Evolutionary conservation across 192 early-diverging fungal genomes (phyloP), one percentile per base, ranked within the genome.

Genomic region (Phycomyces blakesleeanus): DNA sequence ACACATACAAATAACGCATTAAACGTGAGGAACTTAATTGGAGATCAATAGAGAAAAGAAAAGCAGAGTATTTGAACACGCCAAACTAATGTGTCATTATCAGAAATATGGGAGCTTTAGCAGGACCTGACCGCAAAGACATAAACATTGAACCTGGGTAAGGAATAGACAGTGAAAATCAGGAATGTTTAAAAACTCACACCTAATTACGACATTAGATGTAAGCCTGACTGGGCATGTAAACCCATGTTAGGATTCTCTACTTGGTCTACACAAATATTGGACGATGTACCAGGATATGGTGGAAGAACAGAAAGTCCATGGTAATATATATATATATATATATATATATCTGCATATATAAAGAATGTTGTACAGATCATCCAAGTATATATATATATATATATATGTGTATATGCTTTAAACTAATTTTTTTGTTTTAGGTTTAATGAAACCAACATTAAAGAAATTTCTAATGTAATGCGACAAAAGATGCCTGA

Each of bases 231-330:
- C 6, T 69, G 52, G 50, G 67, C 71, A 24, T 34, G 38, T 7
- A 63, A 73, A 20, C 71, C 71, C 22, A 29, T 73, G 16, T 49
- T 73, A 2, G 71, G 71, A 0, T 73, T 73, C 49, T 73, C 71
- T 9, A 73, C 71, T 18, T 73, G 71, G 71, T 73, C 71, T 18
- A 73, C 71, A 24, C 71, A 73, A 42, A 38, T 73, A 41, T 50
- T 73, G 8, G 71, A 73, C 22, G 55, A 63, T 34, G 65, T 73
- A 5, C 59, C 64, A 21, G 71, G 71, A 14, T 73, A 73, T 51
- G 71, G 71, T 39, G 71, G 71, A 20, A 62, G 57, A 21, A 64
- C 63, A 21, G 21, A 63, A 24, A 40, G 58, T 21, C 71, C 71
- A 29, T 73, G 71, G 71, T 73, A 67, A 21, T 4, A 40, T 34